phyloP scores from a whole-genome alignment of 345 rosid species.

The Pistacia vera region DNA sequence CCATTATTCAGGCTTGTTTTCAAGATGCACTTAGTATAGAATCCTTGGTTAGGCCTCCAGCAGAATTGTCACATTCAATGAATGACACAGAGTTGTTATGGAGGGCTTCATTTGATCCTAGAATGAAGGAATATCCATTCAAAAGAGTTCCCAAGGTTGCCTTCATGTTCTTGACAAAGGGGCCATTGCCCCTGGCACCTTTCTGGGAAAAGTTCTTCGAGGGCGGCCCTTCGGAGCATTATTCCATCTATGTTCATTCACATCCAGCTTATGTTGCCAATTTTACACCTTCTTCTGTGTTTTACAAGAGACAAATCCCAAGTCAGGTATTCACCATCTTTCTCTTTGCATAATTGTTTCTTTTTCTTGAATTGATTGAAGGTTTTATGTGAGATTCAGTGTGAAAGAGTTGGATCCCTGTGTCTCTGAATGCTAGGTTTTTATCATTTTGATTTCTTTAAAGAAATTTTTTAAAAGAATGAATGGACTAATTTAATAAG shows the following conservation, averaged over 20 bases:
- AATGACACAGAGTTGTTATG: conserved; percentile 76
- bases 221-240: conserved; percentile 57
- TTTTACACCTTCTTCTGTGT: conserved; percentile 59
- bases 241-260: conserved; percentile 74
- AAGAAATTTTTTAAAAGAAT: background rate
- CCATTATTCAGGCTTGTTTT: conserved; percentile 34
- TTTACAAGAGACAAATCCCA: conserved; percentile 79
- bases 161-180: conserved; percentile 92
- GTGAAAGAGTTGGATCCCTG: background rate
- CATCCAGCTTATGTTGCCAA: conserved; percentile 58
- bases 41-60: conserved; percentile 60
- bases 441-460: background rate
- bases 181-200: conserved; percentile 84
- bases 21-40: conserved; percentile 30
- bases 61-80: conserved; percentile 65
- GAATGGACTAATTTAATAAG: background rate
- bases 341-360: background rate
- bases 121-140: conserved; percentile 55
- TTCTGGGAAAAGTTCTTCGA: conserved; percentile 91
- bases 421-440: background rate
- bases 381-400: background rate
- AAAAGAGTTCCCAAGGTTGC: conserved; percentile 82
- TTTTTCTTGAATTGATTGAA: background rate
- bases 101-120: conserved; percentile 80
- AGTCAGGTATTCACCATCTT: conserved; percentile 71